phyloP scores from a whole-genome alignment of 2,329 filamentous ascomycete genomes.

The Fusarium tupiense region DNA sequence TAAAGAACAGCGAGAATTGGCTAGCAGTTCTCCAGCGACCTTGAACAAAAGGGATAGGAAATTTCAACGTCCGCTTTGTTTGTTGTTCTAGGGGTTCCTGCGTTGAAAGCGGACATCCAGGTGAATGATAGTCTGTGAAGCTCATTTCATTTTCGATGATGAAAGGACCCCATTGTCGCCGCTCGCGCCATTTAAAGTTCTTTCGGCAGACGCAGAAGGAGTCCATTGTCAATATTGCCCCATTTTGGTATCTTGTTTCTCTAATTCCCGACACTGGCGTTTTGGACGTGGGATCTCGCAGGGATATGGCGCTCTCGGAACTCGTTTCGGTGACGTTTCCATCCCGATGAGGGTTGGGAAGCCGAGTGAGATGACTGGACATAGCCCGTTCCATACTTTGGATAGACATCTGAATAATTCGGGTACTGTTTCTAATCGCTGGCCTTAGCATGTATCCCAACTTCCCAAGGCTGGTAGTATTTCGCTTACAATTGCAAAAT shows the following conservation, averaged over 20 bases:
- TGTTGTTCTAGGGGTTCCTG: rapidly evolving
- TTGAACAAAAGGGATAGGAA: rapidly evolving
- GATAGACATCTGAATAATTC: neutral
- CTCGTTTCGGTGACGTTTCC: rapidly evolving
- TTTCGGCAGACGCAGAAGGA: rapidly evolving
- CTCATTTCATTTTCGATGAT: neutral
- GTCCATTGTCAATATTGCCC: rapidly evolving
- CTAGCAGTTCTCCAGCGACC: rapidly evolving
- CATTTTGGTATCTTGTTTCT: neutral
- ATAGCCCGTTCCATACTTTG: neutral
- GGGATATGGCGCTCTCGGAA: rapidly evolving
- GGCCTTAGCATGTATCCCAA: neutral
- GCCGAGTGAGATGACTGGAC: rapidly evolving
- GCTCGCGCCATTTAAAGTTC: neutral
- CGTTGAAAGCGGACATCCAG: neutral
- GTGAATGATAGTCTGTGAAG: neutral
- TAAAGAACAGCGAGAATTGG: neutral
- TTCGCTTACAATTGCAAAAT: neutral
- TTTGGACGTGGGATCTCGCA: rapidly evolving
- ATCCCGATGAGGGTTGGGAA: too few relatives aligned
- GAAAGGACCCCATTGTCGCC: neutral
- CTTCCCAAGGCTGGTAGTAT: rapidly evolving
- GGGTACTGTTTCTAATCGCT: rapidly evolving
- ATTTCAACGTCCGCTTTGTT: neutral
- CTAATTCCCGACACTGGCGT: rapidly evolving